These are phyloP conservation scores for Pleurotus ostreatus DNA, from an alignment of 768 basidiomycete species.

Conservation along the genomic window DNA sequence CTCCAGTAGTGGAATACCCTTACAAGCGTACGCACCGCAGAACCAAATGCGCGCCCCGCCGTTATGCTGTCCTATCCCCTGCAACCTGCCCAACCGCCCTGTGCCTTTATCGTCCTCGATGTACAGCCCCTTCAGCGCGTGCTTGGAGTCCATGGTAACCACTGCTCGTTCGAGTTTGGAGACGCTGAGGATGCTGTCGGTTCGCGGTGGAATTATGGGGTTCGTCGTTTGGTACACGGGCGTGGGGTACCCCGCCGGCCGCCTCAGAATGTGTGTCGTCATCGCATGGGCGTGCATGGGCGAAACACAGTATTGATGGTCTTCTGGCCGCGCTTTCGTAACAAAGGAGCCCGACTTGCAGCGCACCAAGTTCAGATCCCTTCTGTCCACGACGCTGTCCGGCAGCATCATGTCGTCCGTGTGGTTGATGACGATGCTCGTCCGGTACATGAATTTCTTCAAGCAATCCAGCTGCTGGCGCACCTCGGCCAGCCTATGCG, in stretches of 20 bases:
- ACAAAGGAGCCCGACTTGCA: constrained; percentile 8
- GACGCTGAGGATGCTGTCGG: constrained; percentile 47
- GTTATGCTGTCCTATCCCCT: constrained; percentile 42
- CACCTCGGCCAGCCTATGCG: constrained; percentile 25
- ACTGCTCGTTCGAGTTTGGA: constrained; percentile 63
- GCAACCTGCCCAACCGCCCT: constrained; percentile 41
- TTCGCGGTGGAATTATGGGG: constrained; percentile 51
- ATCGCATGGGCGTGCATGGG: constrained; percentile 47
- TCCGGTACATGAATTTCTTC: constrained; percentile 47
- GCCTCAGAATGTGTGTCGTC: constrained; percentile 61
- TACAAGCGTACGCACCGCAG: constrained; percentile 67
- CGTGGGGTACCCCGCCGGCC: constrained; percentile 30
- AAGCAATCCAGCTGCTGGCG: constrained; percentile 45
- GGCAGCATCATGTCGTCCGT: constrained; percentile 60
- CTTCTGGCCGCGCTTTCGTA: not conserved
- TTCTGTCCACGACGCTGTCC: constrained; percentile 38
- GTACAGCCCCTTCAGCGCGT: constrained; percentile 45
- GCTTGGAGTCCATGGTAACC: constrained; percentile 45
- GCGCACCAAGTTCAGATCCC: constrained; percentile 57
- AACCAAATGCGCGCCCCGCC: constrained; percentile 55
- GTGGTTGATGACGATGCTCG: constrained; percentile 67
- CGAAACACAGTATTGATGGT: constrained; percentile 29
- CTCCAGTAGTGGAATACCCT: constrained; percentile 75
- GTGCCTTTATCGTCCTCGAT: constrained; percentile 26
- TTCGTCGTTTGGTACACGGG: constrained; percentile 70